Percentiles rank a stretch among this genome's conserved stretches.
Conservation (phyloP, 106 monocot species). For the Cymbidium sinense region DNA sequence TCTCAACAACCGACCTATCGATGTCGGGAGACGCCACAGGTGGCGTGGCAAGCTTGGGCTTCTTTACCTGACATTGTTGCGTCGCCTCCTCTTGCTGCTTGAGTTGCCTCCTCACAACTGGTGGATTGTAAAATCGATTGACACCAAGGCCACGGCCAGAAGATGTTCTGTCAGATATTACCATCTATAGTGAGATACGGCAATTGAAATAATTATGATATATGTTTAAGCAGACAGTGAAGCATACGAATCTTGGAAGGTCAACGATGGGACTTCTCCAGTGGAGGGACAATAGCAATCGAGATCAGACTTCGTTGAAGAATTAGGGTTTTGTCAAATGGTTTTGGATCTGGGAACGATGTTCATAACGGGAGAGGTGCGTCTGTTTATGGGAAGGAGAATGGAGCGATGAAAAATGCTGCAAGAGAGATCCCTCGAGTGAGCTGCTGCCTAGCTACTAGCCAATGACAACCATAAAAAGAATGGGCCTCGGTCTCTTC, state of each 20-base stretch:
- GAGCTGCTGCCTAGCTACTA: too few species aligned
- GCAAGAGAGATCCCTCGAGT: too few species aligned
- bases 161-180: slow-evolving; percentile 39
- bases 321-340: slow-evolving; percentile 18
- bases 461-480: too few species aligned
- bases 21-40: not conserved
- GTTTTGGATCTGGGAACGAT: slow-evolving; percentile 10
- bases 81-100: slow-evolving; percentile 21
- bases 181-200: slow-evolving; percentile 19
- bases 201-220: not conserved
- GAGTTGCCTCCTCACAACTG: slow-evolving; percentile 25
- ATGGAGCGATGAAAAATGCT: too few species aligned
- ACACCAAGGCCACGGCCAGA: slow-evolving; percentile 34
- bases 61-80: slow-evolving; percentile 15
- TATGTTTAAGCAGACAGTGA: not conserved
- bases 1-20: slow-evolving; percentile 22
- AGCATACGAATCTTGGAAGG: not conserved
- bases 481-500: too few species aligned
- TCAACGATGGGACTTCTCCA: not conserved
- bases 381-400: too few species aligned
- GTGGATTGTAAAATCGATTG: slow-evolving; percentile 76
- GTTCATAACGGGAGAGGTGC: not conserved
- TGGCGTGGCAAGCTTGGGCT: slow-evolving; percentile 10
- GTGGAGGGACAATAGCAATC: not conserved
- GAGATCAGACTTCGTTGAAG: not conserved